Base-by-base conservation (phyloP, 129 eudicot species). In the Centrapalus pauciflorus region DNA sequence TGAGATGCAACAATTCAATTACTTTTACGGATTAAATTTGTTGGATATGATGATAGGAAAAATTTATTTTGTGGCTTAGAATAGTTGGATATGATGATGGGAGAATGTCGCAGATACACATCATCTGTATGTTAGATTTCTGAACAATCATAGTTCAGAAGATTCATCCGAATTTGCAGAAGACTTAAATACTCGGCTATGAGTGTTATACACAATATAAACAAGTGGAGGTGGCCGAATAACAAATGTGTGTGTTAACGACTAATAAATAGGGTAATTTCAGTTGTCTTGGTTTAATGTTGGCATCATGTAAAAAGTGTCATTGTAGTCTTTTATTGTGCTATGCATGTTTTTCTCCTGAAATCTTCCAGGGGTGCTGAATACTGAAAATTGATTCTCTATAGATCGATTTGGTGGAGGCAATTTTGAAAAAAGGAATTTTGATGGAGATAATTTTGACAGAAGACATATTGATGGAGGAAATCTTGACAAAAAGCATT, bases 391-490 rank as follows among this genome's bases (percentile, higher is more conserved):
- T 33, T 50, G n/a, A 4, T 28, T 40, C 14, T 43, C 9, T 12
- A 45, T 77, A 71, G 64, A 64, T 3, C 67, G 33, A 49, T 64
- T 71, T 71, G 77, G 55, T 48, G 77, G 68, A 21, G 70, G 69
- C 58, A 52, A 29, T 64, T 77, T 55, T 16, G 81, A 77, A 50
- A 70, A 70, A 50, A 77, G 72, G 73, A 71, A 21, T 24, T 77
- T 70, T 48, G 77, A 71, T 64, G 81, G 73, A 63, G 73, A 58
- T 55, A 54, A 28, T 64, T 71, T 64, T 25, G 68, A 77, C 14
- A 62, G 23, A 63, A 70, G 67, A n/a, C 33, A 70, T 12, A 25
- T 45, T 32, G 81, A 77, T 54, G 71, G 76, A 19, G 75, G 50
- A 11, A 69, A 52, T 49, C 67, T 75, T 50, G 77, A 64, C 23